phyloP scores from a whole-genome alignment of 257 asterid species.

The Catharanthus roseus region DNA sequence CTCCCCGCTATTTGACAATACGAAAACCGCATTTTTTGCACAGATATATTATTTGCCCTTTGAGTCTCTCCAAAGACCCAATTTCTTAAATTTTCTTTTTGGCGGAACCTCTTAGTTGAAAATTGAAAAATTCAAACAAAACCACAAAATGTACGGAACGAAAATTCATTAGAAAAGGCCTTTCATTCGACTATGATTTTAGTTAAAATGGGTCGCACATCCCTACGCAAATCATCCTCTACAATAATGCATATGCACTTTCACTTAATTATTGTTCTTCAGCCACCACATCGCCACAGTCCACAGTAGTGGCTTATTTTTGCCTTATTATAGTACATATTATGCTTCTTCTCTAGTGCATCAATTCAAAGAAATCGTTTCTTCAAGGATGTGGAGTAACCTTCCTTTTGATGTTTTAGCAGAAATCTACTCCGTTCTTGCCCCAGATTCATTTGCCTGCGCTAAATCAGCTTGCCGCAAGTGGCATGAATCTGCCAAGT shows the following conservation, averaged over 20 bases:
- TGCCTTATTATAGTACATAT: background rate
- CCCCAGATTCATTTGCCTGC: constrained; percentile 67
- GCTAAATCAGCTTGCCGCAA: constrained; percentile 53
- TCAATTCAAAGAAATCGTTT: background rate
- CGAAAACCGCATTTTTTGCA: constrained; percentile 3
- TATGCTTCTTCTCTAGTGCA: background rate
- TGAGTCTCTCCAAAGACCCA: constrained; percentile 28
- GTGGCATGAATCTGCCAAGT: constrained; percentile 45
- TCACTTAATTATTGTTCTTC: constrained; percentile 11
- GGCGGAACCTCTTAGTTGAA: background rate
- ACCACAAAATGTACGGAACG: background rate
- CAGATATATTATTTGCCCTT: constrained; percentile 20
- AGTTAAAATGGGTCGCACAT: constrained; percentile 41
- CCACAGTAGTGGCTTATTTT: too few species aligned
- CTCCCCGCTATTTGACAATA: constrained; percentile 6
- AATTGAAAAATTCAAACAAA: background rate
- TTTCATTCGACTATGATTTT: constrained; percentile 28
- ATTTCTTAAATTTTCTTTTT: background rate
- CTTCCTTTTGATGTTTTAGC: constrained; percentile 63
- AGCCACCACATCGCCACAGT: background rate
- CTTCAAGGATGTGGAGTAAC: constrained; percentile 50
- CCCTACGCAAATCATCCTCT: constrained; percentile 22
- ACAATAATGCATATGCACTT: background rate
- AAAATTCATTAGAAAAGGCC: background rate
- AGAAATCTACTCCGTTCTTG: constrained; percentile 56